Evolutionary conservation across 768 basidiomycete species (phyloP).

Genomic region (Mycena chlorophos): DNA sequence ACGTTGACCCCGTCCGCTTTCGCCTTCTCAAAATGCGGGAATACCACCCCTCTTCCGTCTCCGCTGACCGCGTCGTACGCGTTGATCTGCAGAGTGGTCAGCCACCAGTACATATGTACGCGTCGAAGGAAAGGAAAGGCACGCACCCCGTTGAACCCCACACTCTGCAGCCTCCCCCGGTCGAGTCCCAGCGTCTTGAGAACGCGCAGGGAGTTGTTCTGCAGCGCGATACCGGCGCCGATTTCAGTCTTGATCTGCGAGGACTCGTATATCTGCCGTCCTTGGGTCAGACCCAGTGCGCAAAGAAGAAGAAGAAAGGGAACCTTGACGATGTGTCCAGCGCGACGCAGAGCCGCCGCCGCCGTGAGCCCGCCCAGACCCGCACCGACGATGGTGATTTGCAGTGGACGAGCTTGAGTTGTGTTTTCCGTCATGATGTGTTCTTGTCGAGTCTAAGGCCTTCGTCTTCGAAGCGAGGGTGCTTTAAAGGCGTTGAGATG

Average conservation of each 20-base stretch:
- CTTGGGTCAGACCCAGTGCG: not conserved
- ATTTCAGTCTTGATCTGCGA: slow-evolving; percentile 10
- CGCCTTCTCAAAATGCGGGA: slow-evolving; percentile 3
- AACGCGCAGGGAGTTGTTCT: slow-evolving; percentile 11
- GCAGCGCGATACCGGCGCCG: slow-evolving; percentile 11
- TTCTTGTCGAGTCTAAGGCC: not conserved
- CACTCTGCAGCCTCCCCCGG: slow-evolving; percentile 6
- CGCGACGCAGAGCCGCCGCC: slow-evolving; percentile 9
- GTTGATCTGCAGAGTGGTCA: not conserved
- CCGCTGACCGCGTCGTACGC: not conserved
- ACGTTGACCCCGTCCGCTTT: not conserved
- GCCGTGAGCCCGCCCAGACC: slow-evolving; percentile 13
- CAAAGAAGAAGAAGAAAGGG: not conserved
- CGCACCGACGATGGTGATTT: slow-evolving; percentile 12
- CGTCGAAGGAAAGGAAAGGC: not conserved
- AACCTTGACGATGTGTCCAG: slow-evolving; percentile 14
- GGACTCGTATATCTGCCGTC: slow-evolving; percentile 13
- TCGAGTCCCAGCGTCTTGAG: slow-evolving; percentile 2
- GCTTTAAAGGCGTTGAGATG: not conserved
- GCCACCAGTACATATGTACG: not conserved
- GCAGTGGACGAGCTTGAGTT: slow-evolving; percentile 3
- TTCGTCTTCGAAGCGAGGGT: not conserved
- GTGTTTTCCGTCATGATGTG: not conserved
- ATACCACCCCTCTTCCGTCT: not conserved
- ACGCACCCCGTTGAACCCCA: slow-evolving; percentile 9